Conservation (phyloP, 768 basidiomycete genomes). For the Boletus rubropictus region DNA sequence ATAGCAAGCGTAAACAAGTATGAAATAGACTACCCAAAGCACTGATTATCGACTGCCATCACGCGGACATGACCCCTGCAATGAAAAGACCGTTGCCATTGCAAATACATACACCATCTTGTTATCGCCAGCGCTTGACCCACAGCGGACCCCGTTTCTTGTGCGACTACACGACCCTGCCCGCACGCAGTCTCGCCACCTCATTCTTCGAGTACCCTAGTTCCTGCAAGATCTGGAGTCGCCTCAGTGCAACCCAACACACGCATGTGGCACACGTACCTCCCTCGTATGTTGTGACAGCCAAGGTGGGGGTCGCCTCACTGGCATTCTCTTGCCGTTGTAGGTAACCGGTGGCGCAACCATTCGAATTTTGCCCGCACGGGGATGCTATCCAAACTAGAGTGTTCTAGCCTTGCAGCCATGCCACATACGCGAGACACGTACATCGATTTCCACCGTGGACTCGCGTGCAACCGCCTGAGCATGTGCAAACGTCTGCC, state of each 20-base stretch:
- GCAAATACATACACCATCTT: constrained; percentile 22
- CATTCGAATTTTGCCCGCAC: constrained; percentile 71
- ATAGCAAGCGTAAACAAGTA: no score
- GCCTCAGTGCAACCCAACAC: background rate
- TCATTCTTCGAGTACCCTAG: constrained; percentile 37
- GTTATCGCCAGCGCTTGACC: constrained; percentile 11
- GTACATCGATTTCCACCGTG: constrained; percentile 73
- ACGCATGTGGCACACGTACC: constrained; percentile 34
- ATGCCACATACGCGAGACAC: constrained; percentile 33
- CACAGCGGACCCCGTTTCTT: constrained; percentile 26
- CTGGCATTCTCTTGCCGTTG: constrained; percentile 72
- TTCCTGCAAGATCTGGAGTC: constrained; percentile 36
- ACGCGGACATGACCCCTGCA: constrained; percentile 18
- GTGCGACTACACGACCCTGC: constrained; percentile 37
- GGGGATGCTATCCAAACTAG: constrained; percentile 49
- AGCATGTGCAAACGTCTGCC: constrained; percentile 86
- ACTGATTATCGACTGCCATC: constrained; percentile 27
- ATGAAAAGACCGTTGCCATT: constrained; percentile 21
- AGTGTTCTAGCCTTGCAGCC: constrained; percentile 7
- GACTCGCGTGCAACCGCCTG: constrained; percentile 73
- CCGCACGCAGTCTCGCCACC: constrained; percentile 40
- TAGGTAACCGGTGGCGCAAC: constrained; percentile 79
- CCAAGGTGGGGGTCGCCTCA: constrained; percentile 78
- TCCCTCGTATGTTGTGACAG: constrained; percentile 79
- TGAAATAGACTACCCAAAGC: constrained; percentile 28